Base-by-base conservation (phyloP, 148 eudicot genomes). In the Diospyros lotus region DNA sequence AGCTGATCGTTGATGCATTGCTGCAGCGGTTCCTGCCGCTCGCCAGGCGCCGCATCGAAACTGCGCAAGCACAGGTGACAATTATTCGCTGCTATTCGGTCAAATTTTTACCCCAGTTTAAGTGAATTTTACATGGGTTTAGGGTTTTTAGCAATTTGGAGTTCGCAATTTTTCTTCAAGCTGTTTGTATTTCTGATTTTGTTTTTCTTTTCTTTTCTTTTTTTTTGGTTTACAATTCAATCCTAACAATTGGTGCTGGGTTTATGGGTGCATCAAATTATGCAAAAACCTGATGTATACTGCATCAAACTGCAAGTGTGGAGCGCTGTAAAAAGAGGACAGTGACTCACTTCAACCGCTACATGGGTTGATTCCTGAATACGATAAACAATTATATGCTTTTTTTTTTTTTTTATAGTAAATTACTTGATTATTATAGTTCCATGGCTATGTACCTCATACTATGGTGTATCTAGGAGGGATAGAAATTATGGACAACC, bases 1-100 rank as follows among this genome's bases (percentile, higher is more conserved):
- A 93, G 87, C 86, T 95, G 82, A 88, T 93, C 73, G 99, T 93
- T 17, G 99, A 95, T 78, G 94, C 99, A 64, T 82, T 95, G 83
- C 80, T 95, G 58, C 99, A 92, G 83, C 86, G 99, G 15, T 95
- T 95, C 82, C 99, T 93, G 77, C 99, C 99, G 2, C 97, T 95
- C 72, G 99, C 99, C 0, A 79, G 99, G 77, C 97, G 99, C 68
- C 94, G 99, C 2, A 91, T 95, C 42, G 99, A 95, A 83, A 95
- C 99, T 42, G 97, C 99, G 73, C 99, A 95, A 80, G 99, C 97
- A 0, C 99, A 93, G 89, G 99, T 88, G 55, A 50, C 38, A 39
- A 50, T 56, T 0, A 28, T 17, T 5, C 13, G 4, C 54, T 45
- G 52, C 56, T 4, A 3, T 61, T 0, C 65, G 13, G 15, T 12